These are phyloP conservation scores for Remersonia thermophila DNA, from an alignment of 2,329 filamentous ascomycete genomes.

Conservation along the genomic window DNA sequence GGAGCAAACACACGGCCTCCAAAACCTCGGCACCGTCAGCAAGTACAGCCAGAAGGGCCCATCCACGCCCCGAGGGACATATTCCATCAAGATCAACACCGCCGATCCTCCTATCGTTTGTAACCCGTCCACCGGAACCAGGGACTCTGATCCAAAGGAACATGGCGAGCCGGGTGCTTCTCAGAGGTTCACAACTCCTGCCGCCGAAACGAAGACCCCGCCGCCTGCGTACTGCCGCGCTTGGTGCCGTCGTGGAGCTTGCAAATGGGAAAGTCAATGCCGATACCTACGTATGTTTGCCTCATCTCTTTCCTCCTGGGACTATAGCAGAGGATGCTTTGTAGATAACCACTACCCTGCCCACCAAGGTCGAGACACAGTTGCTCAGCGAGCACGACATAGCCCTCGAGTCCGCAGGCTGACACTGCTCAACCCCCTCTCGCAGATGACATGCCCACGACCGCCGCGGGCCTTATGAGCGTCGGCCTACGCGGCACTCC, in stretches of 20 bases:
- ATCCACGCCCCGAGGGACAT: constrained; percentile 20
- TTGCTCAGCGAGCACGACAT: too few species aligned
- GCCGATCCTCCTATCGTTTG: too few species aligned
- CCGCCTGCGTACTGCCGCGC: constrained; percentile 26
- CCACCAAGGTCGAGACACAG: too few species aligned
- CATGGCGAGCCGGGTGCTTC: background rate
- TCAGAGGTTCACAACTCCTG: too few species aligned
- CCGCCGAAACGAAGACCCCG: background rate
- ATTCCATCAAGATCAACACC: too few species aligned
- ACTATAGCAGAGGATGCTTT: too few species aligned
- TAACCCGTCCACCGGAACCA: too few species aligned
- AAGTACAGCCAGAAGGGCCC: constrained; percentile 11
- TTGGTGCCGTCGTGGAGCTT: constrained; percentile 37
- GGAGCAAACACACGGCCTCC: constrained; percentile 27
- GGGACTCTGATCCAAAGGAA: constrained; percentile 3
- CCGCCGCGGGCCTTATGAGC: constrained; percentile 26
- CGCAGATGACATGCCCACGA: constrained; percentile 33
- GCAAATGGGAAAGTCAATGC: constrained; percentile 33
- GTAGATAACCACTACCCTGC: too few species aligned
- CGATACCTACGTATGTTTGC: constrained; percentile 22
- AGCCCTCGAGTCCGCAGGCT: too few species aligned
- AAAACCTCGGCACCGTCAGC: constrained; percentile 24
- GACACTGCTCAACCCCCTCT: too few species aligned
- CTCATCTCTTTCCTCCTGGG: too few species aligned
- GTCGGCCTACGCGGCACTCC: constrained; percentile 32